Evolutionary conservation across 2,329 filamentous ascomycete species (phyloP).

Genomic region (Fusarium mexicanum): DNA sequence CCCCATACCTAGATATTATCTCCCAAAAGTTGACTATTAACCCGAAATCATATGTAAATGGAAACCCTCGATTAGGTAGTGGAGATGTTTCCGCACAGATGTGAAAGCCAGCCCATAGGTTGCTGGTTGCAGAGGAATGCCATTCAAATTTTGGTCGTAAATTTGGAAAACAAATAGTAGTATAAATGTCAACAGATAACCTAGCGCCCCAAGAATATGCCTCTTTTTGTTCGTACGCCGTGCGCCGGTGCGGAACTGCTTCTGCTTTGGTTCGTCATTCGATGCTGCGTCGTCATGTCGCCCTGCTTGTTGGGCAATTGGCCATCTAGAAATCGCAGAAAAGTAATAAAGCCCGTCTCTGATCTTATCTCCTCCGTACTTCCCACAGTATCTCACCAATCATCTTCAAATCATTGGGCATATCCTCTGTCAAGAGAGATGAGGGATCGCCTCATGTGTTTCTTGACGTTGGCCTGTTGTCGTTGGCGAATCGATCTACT

Average conservation of each 20-base stretch:
- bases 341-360: slow-evolving; percentile 37
- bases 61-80: not conserved
- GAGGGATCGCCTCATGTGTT: slow-evolving; percentile 38
- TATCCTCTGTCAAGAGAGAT: slow-evolving; percentile 33
- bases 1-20: not conserved
- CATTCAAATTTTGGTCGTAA: slow-evolving; percentile 33
- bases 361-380: slow-evolving; percentile 27
- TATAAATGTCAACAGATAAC: slow-evolving; percentile 50
- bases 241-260: slow-evolving; percentile 51
- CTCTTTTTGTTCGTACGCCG: slow-evolving; percentile 52
- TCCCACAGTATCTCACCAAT: slow-evolving; percentile 38
- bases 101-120: not conserved
- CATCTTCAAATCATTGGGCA: slow-evolving; percentile 37
- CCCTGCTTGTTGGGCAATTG: slow-evolving; percentile 40
- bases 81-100: not conserved
- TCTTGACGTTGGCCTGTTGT: slow-evolving; percentile 31
- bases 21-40: not conserved
- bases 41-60: not conserved
- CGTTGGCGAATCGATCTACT: slow-evolving; percentile 21
- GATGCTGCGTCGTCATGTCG: slow-evolving; percentile 48
- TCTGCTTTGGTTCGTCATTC: slow-evolving; percentile 47
- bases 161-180: slow-evolving; percentile 40
- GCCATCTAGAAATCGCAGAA: slow-evolving; percentile 43
- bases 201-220: slow-evolving; percentile 51
- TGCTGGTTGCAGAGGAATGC: slow-evolving; percentile 15